Conservation (phyloP, 2,329 filamentous ascomycete genomes). For the Pseudogymnoascus sp. region DNA sequence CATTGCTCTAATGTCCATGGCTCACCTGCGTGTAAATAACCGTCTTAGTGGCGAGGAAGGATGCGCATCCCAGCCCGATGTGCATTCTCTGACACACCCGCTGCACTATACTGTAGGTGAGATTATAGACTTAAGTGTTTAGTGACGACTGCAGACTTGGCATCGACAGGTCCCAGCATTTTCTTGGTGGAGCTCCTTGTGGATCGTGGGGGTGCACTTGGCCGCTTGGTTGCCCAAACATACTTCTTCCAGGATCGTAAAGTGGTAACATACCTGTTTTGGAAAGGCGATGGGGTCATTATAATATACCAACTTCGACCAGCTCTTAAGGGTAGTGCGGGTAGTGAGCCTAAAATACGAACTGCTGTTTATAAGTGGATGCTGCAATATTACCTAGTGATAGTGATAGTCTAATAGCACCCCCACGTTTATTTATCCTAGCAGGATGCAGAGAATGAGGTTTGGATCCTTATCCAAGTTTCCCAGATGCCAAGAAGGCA, state of each 20-base stretch:
- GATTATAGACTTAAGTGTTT: background rate
- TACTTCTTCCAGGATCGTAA: background rate
- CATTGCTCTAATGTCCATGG: background rate
- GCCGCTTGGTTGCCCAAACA: background rate
- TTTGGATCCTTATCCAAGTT: background rate
- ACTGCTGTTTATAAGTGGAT: background rate
- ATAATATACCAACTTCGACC: background rate
- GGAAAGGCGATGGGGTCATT: background rate
- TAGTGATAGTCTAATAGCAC: background rate
- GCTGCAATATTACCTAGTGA: background rate
- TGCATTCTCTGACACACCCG: background rate
- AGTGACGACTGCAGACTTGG: background rate
- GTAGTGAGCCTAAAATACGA: background rate
- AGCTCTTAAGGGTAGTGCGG: background rate
- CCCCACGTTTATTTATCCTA: background rate
- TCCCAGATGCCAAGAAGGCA: background rate
- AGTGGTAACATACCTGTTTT: background rate
- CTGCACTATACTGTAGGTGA: background rate
- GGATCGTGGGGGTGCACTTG: background rate
- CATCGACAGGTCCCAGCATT: background rate
- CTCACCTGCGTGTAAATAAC: background rate
- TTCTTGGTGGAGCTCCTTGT: background rate
- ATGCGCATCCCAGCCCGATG: background rate
- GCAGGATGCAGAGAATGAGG: background rate
- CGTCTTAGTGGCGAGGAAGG: background rate